Evolutionary conservation across 306 rosid species (phyloP).

Genomic region (Lagenaria siceraria): DNA sequence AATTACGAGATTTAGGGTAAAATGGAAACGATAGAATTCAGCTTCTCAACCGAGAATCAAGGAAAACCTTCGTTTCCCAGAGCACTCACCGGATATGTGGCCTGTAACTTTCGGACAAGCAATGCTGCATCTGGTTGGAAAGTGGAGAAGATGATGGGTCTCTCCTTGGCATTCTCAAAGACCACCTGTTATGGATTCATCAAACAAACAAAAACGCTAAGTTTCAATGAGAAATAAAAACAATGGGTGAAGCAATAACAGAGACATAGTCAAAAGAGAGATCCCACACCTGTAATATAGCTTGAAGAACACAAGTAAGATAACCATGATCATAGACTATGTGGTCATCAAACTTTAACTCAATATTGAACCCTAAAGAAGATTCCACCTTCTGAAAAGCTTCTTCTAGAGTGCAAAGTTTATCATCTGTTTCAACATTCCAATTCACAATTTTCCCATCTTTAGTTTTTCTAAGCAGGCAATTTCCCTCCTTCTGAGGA

Average conservation of each 20-base stretch:
- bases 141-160: conserved; percentile 38
- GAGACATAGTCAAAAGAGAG: background rate
- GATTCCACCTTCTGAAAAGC: conserved; percentile 34
- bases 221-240: background rate
- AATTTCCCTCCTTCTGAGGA: conserved; percentile 19
- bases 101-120: conserved; percentile 24
- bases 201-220: background rate
- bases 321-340: conserved; percentile 26
- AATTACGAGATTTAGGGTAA: background rate
- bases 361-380: conserved; percentile 41
- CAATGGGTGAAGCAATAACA: background rate
- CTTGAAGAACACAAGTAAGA: conserved; percentile 20
- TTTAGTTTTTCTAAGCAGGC: conserved; percentile 29
- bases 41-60: background rate
- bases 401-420: conserved; percentile 35
- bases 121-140: conserved; percentile 47
- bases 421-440: conserved; percentile 38
- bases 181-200: conserved; percentile 20
- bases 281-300: conserved; percentile 18
- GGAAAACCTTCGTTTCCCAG: too few species aligned
- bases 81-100: conserved; percentile 30
- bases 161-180: conserved; percentile 23
- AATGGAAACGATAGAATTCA: background rate
- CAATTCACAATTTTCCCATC: conserved; percentile 32
- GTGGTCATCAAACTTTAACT: conserved; percentile 39